Conservation (phyloP, 2,329 filamentous ascomycete species). For the Dothideomycetidae sp. region DNA sequence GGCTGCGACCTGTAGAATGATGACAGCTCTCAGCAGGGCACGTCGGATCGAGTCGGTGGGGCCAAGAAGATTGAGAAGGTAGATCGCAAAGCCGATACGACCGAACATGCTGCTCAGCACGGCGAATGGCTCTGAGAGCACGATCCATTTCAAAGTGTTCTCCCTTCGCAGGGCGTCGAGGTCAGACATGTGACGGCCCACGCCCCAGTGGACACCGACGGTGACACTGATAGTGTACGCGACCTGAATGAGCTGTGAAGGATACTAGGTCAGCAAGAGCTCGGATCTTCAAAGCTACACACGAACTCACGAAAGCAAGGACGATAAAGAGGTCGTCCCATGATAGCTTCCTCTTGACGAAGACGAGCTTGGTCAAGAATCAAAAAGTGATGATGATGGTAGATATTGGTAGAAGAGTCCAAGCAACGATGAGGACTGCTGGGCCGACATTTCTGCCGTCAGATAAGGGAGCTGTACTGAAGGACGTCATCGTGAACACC, state of each 20-base stretch:
- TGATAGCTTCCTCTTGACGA: constrained; percentile 16
- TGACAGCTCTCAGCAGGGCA: constrained; percentile 18
- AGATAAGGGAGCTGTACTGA: no score
- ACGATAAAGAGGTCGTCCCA: constrained; percentile 18
- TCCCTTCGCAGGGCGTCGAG: neutral
- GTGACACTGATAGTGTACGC: neutral
- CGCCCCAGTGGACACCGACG: constrained; percentile 15
- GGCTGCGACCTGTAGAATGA: constrained; percentile 17
- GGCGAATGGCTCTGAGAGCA: constrained; percentile 15
- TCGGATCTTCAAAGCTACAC: no score
- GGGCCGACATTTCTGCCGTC: constrained; percentile 1
- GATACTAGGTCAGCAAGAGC: no score
- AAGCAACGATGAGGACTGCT: constrained; percentile 3
- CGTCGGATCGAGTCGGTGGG: constrained; percentile 17
- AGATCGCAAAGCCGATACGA: constrained; percentile 18
- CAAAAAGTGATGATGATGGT: constrained; percentile 15
- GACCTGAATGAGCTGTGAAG: neutral
- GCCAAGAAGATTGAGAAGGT: constrained; percentile 17
- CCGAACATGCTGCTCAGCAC: constrained; percentile 17
- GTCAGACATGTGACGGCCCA: constrained; percentile 17
- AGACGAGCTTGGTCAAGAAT: constrained; percentile 15
- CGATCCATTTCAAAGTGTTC: constrained; percentile 14
- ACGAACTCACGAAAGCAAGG: constrained; percentile 15
- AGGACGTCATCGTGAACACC: constrained; percentile 1
- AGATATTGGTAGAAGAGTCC: constrained; percentile 17